Base-by-base conservation (phyloP, 2,329 filamentous ascomycete species). In the Aspergillus proliferans region DNA sequence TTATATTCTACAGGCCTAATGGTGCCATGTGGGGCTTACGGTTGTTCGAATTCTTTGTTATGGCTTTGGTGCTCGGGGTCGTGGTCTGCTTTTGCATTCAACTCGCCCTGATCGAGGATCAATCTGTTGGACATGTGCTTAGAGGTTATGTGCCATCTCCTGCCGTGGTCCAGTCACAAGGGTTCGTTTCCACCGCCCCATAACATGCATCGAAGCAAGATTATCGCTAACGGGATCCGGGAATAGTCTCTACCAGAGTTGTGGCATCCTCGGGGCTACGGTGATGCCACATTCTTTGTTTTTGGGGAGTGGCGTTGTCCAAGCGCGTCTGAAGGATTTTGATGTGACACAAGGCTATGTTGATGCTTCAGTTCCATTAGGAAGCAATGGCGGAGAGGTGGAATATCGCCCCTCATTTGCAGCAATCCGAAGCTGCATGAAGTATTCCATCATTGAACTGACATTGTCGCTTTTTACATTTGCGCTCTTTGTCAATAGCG, bases 401-500 rank as follows among this genome's bases (percentile, higher is more conserved):
- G 78, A 81, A 50, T 93, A 92, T 65, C 72, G 81, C 5, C 88
- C 88, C 0, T 88, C 85, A 1, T 74, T 87, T 1, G 69, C 76
- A 5, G 87, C 88, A n/a, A 88, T 93, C 54, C 78, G 78, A 14
- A 79, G 83, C 59, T 90, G 84, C 52, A 78, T 91, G 60, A 86
- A 83, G 52, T 87, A 87, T 64, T 87, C 85, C 3, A 83, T 87
- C 49, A 71, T 79, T 18, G 88, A 93, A 63, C 72, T 91, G 8
- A 74, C 80, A 6, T 63, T 89, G 12, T 86, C 85, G 0, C 82
- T 93, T 33, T 88, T 90, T 64, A 88, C 86, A 0, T 91, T 92
- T 64, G 88, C 88, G 0, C 77, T 93, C 3, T 93, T 93, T 61
- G 86, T 92, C 61, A 93, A 93, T 72, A 87, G 82, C 47, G 79